Percentiles rank a stretch among this genome's conserved stretches.
Conservation (phyloP, 73 alveolate genomes). For the Halteria grandinella region DNA sequence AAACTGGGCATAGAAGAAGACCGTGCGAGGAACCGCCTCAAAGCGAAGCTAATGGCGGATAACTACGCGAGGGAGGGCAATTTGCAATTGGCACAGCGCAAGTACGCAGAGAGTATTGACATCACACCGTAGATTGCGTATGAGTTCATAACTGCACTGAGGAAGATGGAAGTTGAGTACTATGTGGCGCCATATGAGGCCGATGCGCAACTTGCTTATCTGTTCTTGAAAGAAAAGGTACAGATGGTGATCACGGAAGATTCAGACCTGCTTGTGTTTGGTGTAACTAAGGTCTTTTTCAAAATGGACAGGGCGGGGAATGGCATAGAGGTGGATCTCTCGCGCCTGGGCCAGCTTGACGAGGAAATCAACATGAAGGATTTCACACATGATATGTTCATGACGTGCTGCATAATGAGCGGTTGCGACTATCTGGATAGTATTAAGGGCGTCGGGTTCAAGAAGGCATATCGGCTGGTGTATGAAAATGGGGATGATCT, state of each 20-base stretch:
- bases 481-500: too few species aligned
- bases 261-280: constrained; percentile 90
- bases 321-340: constrained; percentile 81
- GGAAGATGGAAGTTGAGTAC: constrained; percentile 72
- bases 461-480: constrained; percentile 79
- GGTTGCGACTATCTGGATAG: constrained; percentile 96
- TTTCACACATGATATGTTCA: constrained; percentile 60
- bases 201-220: constrained; percentile 94
- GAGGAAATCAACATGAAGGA: constrained; percentile 53
- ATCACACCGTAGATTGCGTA: constrained; percentile 86
- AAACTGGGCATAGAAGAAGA: constrained; percentile 82
- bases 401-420: constrained; percentile 84
- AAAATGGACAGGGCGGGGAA: constrained; percentile 82
- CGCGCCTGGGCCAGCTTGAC: constrained; percentile 22
- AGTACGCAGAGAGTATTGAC: constrained; percentile 76
- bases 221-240: constrained; percentile 72
- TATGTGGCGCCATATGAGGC: constrained; percentile 97
- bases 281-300: constrained; percentile 85
- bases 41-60: constrained; percentile 71
- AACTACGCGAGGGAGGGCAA: constrained; percentile 75
- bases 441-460: constrained; percentile 91
- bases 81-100: constrained; percentile 75
- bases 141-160: constrained; percentile 78
- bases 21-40: constrained; percentile 69
- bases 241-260: constrained; percentile 94